Conservation (phyloP, 345 rosid species). For the Atalantia buxifolia region DNA sequence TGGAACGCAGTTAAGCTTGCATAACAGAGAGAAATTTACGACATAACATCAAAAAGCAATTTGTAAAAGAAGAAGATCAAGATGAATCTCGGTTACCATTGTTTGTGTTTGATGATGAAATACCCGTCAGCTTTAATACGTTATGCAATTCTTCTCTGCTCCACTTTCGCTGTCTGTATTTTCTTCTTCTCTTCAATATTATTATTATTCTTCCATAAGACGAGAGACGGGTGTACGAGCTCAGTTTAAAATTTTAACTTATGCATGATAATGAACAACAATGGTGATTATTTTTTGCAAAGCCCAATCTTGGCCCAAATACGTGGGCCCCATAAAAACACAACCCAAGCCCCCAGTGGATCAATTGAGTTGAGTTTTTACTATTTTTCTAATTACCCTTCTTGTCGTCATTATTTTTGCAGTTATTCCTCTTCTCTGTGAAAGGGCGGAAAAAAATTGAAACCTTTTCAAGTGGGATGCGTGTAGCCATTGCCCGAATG, state of each 20-base stretch:
- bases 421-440: too few species aligned
- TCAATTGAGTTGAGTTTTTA: too few species aligned
- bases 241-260: not conserved
- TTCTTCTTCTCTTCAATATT: not conserved
- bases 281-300: not conserved
- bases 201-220: not conserved
- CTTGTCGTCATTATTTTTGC: too few species aligned
- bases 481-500: too few species aligned
- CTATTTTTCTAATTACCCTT: too few species aligned
- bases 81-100: not conserved
- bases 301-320: not conserved
- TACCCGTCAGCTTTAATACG: not conserved
- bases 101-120: not conserved
- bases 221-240: too few species aligned
- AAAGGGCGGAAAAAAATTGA: too few species aligned
- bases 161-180: not conserved
- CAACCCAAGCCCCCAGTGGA: too few species aligned
- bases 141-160: not conserved
- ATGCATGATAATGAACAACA: not conserved
- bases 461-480: too few species aligned
- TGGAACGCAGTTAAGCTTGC: not conserved
- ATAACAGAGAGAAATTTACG: not conserved
- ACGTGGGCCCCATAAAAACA: too few species aligned
- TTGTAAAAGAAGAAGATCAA: not conserved
- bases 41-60: not conserved